Evolutionary conservation across 108 stramenopile genomes (phyloP), one percentile per base, ranked within the genome.

Genomic region (Epithemia pelagica): DNA sequence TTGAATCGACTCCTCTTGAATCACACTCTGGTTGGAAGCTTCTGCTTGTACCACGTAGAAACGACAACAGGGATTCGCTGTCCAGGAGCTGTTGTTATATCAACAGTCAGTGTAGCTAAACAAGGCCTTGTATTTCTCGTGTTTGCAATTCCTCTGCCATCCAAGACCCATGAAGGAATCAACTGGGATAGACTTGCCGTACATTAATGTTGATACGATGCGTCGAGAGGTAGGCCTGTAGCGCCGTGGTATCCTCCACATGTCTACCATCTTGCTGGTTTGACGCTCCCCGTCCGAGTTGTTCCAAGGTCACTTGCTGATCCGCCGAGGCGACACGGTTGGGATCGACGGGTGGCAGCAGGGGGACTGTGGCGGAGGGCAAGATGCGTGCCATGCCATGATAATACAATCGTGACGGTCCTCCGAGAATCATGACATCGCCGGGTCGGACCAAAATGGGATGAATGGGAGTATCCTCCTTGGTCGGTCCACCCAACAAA

Each of bases 131-230:
- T n/a, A n/a, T n/a, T n/a, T n/a, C n/a, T n/a, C n/a, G n/a, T n/a
- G n/a, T n/a, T n/a, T n/a, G n/a, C n/a, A n/a, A n/a, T n/a, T n/a
- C n/a, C n/a, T n/a, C n/a, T n/a, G n/a, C n/a, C n/a, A n/a, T n/a
- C n/a, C n/a, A n/a, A n/a, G n/a, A n/a, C n/a, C n/a, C n/a, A n/a
- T n/a, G n/a, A n/a, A n/a, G n/a, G n/a, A n/a, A n/a, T n/a, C n/a
- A n/a, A n/a, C n/a, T n/a, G n/a, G n/a, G n/a, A 52, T 74, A 74
- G 0, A 88, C 87, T 59, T 88, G 87, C 19, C 87, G 83, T 1
- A 88, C 67, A 58, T 88, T 88, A 56, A 88, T 76, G 55, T 88
- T 88, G 65, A 88, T 83, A 23, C 87, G 67, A 71, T 83, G 82
- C 21, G 67, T 30, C 15, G 24, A 20, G 51, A 84, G 59, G 54